Evolutionary conservation across 1,284 basidiomycete genomes (phyloP).

Genomic region (Gymnopus androsaceus): DNA sequence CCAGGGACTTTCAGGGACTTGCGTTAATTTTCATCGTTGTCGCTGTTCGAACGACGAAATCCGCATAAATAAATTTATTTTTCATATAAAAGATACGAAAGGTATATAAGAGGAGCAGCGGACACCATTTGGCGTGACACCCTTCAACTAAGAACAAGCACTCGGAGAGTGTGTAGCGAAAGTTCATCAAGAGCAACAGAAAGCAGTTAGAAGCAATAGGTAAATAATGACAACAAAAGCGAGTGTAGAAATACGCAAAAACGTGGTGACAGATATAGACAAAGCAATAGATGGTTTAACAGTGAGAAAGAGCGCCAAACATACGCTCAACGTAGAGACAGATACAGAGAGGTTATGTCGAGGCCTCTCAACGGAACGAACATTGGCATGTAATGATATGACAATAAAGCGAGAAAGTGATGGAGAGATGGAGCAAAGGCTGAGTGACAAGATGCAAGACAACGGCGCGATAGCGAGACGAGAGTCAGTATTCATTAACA

Average conservation of each 20-base stretch:
- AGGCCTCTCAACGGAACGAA: background rate
- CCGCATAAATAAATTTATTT: too few relatives aligned
- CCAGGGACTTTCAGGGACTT: too few relatives aligned
- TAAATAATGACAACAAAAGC: background rate
- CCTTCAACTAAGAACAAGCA: background rate
- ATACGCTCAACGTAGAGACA: too few relatives aligned
- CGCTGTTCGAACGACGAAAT: too few relatives aligned
- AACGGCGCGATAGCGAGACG: conserved; percentile 6
- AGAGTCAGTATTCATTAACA: conserved; percentile 5
- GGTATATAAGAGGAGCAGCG: too few relatives aligned
- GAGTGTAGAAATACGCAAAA: conserved; percentile 8
- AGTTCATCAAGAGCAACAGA: conserved; percentile 24
- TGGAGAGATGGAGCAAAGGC: conserved; percentile 16
- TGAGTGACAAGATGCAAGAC: conserved; percentile 12
- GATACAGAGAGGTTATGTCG: background rate
- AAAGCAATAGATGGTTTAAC: too few relatives aligned
- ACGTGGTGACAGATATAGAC: too few relatives aligned
- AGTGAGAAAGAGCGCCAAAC: too few relatives aligned
- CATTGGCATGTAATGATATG: conserved; percentile 12
- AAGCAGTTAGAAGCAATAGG: background rate
- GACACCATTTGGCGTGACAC: too few relatives aligned
- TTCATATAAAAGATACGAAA: too few relatives aligned
- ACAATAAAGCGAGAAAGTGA: conserved; percentile 16
- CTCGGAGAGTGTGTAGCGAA: conserved; percentile 13
- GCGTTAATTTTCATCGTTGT: too few relatives aligned